These are phyloP conservation scores for Umbelopsis vinacea DNA, from an alignment of 192 early-diverging fungal species.

Conservation along the genomic window DNA sequence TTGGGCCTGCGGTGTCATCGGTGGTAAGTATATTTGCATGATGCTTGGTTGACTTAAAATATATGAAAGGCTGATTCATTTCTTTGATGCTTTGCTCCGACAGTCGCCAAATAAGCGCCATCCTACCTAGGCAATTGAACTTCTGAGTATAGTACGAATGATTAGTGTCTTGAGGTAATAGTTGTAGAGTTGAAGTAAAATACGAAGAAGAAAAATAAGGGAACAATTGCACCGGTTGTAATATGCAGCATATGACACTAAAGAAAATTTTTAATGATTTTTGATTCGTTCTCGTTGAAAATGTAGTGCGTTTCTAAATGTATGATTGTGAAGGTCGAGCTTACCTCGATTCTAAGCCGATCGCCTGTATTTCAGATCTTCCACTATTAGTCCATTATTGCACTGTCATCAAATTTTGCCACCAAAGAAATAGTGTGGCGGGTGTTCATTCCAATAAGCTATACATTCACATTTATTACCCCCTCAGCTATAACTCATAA, in stretches of 20 bases:
- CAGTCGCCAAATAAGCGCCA: slow-evolving; percentile 26
- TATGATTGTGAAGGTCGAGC: too few relatives aligned
- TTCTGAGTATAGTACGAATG: slow-evolving; percentile 1
- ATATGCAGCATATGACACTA: not conserved
- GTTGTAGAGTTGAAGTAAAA: slow-evolving; percentile 8
- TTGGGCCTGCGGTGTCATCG: slow-evolving; percentile 90
- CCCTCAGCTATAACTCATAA: too few relatives aligned
- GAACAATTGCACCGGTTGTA: slow-evolving; percentile 17
- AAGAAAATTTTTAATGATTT: not conserved
- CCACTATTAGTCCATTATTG: too few relatives aligned
- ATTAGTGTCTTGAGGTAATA: not conserved
- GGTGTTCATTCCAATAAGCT: too few relatives aligned
- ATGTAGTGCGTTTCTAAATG: too few relatives aligned
- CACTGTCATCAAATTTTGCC: too few relatives aligned
- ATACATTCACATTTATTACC: too few relatives aligned
- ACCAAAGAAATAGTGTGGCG: too few relatives aligned
- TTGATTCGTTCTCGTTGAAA: not conserved
- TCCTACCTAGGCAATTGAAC: not conserved
- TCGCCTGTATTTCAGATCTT: too few relatives aligned
- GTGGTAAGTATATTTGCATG: slow-evolving; percentile 44
- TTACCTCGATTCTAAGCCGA: too few relatives aligned
- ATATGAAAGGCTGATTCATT: not conserved
- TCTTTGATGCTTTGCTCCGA: not conserved
- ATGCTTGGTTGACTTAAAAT: not conserved
- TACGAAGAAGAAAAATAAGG: not conserved